phyloP scores from a whole-genome alignment of 2,329 filamentous ascomycete species.

The Fusarium sororula region DNA sequence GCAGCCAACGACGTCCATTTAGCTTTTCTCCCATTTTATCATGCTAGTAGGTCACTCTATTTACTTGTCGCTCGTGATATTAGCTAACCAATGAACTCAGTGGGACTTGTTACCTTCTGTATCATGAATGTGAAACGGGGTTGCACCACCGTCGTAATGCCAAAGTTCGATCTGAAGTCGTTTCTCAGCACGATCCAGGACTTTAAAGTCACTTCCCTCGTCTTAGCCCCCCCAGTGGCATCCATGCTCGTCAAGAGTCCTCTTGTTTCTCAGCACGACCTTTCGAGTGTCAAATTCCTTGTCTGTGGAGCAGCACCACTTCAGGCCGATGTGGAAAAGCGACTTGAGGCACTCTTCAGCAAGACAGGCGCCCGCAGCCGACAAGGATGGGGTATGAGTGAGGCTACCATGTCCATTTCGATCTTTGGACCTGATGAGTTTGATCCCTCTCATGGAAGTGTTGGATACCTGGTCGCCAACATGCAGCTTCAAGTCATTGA shows the following conservation, averaged over 20 bases:
- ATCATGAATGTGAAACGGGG: neutral
- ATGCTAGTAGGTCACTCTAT: neutral
- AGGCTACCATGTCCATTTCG: neutral
- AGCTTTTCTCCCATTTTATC: constrained; percentile 2
- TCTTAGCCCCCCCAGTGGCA: constrained; percentile 2
- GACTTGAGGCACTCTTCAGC: neutral
- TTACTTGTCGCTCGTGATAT: neutral
- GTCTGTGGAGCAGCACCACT: constrained; percentile 9
- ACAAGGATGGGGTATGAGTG: constrained; percentile 14
- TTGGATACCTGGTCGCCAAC: constrained; percentile 2
- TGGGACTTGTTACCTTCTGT: neutral
- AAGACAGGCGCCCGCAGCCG: neutral
- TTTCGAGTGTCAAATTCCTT: neutral
- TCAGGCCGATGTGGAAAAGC: neutral
- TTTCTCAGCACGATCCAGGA: neutral
- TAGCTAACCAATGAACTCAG: neutral
- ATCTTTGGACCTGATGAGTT: constrained; percentile 7
- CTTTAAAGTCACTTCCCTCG: neutral
- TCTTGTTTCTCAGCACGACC: neutral
- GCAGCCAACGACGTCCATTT: neutral
- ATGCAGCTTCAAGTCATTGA: neutral
- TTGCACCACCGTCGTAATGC: constrained; percentile 1
- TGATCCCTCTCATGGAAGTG: neutral
- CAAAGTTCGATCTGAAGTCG: neutral
- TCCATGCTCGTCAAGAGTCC: neutral